Conservation (phyloP, 148 eudicot species). For the Spergularia marina region DNA sequence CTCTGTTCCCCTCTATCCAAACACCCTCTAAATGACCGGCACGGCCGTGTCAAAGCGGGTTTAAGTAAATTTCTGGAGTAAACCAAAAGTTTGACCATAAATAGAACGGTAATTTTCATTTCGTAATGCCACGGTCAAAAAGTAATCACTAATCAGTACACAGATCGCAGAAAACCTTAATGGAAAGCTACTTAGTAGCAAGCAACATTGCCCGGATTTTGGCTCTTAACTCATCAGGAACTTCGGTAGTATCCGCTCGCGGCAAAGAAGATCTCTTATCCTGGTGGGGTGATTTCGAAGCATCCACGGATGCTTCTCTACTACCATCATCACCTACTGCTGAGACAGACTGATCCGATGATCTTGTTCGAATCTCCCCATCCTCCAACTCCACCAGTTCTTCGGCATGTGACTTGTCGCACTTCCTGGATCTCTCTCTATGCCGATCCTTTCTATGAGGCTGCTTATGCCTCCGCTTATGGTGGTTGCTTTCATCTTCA, state of each 20-base stretch:
- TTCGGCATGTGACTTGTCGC: conserved; percentile 31
- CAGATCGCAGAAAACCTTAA: not conserved
- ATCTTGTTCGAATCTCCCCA: conserved; percentile 71
- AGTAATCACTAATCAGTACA: not conserved
- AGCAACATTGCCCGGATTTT: conserved; percentile 93
- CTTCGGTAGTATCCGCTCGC: conserved; percentile 49
- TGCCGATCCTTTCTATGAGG: conserved; percentile 32
- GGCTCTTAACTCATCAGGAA: conserved; percentile 90
- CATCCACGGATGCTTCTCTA: conserved; percentile 56
- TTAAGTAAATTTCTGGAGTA: too few relatives aligned
- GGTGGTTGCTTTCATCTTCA: conserved; percentile 25
- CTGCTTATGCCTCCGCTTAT: conserved; percentile 30
- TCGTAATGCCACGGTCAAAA: not conserved
- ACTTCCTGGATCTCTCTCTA: conserved; percentile 32
- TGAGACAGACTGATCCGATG: conserved; percentile 47
- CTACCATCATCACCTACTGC: conserved; percentile 34
- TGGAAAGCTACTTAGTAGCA: conserved; percentile 45
- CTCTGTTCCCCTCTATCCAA: too few relatives aligned
- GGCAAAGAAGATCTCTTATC: conserved; percentile 50
- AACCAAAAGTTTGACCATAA: not conserved
- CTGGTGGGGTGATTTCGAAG: conserved; percentile 36
- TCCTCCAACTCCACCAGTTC: conserved; percentile 75
- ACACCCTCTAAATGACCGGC: too few relatives aligned
- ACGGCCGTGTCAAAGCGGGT: too few relatives aligned
- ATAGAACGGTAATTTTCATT: not conserved